phyloP scores from a whole-genome alignment of 2,329 filamentous ascomycete species.

The Magnaporthiopsis rhizophila region DNA sequence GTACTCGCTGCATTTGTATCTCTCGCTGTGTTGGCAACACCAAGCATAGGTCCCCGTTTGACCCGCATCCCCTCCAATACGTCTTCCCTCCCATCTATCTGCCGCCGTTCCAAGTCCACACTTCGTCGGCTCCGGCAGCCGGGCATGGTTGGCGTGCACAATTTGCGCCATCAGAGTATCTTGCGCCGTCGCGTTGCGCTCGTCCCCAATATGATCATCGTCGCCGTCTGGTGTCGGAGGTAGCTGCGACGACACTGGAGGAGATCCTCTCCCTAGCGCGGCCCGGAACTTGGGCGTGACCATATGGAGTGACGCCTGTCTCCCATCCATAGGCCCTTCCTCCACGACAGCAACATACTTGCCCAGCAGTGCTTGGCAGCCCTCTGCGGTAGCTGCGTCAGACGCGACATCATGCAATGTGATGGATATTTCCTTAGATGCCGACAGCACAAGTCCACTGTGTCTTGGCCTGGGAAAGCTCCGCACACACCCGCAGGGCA shows the following conservation, averaged over 20 bases:
- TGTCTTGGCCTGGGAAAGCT: too few relatives aligned
- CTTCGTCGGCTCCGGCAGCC: conserved; percentile 7
- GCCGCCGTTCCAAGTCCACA: too few relatives aligned
- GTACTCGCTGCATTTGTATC: too few relatives aligned
- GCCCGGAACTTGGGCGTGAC: conserved; percentile 14
- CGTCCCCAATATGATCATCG: neutral
- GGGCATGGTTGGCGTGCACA: conserved; percentile 27
- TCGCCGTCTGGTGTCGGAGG: neutral
- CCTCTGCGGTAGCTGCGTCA: too few relatives aligned
- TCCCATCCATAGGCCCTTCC: conserved; percentile 24
- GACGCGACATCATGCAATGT: neutral
- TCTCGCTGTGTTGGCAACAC: too few relatives aligned
- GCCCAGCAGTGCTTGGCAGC: conserved; percentile 27
- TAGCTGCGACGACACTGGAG: neutral
- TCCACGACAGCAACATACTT: conserved; percentile 18
- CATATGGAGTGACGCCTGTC: conserved; percentile 22
- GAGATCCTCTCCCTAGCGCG: conserved; percentile 10
- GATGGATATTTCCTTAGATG: neutral
- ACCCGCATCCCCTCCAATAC: too few relatives aligned
- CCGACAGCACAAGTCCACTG: too few relatives aligned
- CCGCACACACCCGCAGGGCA: too few relatives aligned
- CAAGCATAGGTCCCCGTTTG: too few relatives aligned
- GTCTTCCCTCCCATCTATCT: too few relatives aligned
- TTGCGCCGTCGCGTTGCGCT: neutral
- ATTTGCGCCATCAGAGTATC: conserved; percentile 25